Evolutionary conservation across 2,329 filamentous ascomycete species (phyloP), one percentile per base, ranked within the genome.

Genomic region (Microcyclosporella mali): DNA sequence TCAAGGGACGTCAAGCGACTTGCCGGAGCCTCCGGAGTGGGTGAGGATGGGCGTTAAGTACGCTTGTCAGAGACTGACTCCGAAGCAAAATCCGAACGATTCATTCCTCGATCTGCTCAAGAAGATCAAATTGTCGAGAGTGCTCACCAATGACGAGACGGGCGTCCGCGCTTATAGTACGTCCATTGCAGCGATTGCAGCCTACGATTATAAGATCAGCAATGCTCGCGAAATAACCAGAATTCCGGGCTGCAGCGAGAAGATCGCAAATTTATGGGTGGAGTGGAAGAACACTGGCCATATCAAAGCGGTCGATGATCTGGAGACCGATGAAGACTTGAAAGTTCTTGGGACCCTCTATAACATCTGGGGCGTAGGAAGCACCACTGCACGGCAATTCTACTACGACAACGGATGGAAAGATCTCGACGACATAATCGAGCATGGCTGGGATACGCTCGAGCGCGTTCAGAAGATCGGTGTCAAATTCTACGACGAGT

Each of bases 301-400:
- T 34, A 68, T 94, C 4, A 60, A 71, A 28, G 85, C 86, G 17
- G 81, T 82, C 0, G 68, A 75, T 6, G 76, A 80, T 3, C 75
- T 85, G 1, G 75, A 83, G 38, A 65, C 68, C 1, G 81, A 94
- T 52, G 70, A 78, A 10, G 77, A 74, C 44, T 71, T 92, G 45
- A 71, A 72, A 15, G 72, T 81, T 1, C 66, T 95, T 3, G 72
- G 78, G 33, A 62, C 74, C 0, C 95, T 97, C 64, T 85, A 85
- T 66, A 73, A 84, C 3, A 94, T 95, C 44, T 95, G 88, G 85
- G 90, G 89, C n/a, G 88, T 95, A 0, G 90, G 85, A 0, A 82
- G 84, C 2, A 80, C 79, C 10, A 92, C 84, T 0, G 89, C 90
- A 0, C 74, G 82, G 12, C 78, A 89, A 1, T 95, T 95, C 56